These are phyloP conservation scores for Yueomyces sp. DNA, from an alignment of 1,139 yeast species.

Conservation along the genomic window DNA sequence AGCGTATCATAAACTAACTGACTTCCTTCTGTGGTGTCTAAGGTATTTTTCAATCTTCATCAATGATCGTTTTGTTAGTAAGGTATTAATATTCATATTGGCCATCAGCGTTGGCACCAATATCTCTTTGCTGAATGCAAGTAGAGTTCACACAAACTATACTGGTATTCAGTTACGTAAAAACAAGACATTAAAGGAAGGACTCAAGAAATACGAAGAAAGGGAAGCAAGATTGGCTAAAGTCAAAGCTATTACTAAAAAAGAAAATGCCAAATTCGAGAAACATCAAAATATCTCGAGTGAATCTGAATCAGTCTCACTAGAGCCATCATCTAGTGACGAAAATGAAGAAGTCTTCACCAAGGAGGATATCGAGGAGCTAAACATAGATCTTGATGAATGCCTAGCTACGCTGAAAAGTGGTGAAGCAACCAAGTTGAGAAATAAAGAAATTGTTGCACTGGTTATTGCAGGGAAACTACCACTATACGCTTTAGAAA, in stretches of 20 bases:
- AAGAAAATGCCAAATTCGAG: not conserved
- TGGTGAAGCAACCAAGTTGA: slow-evolving; percentile 56
- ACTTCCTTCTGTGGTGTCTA: slow-evolving; percentile 39
- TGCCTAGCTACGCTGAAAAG: slow-evolving; percentile 38
- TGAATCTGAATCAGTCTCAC: not conserved
- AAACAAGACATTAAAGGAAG: slow-evolving; percentile 3
- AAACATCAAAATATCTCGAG: not conserved
- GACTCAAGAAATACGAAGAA: not conserved
- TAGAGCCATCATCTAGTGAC: slow-evolving; percentile 29
- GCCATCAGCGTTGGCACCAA: slow-evolving; percentile 70
- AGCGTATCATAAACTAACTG: slow-evolving; percentile 53
- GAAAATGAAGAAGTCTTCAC: slow-evolving; percentile 45
- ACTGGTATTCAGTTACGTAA: slow-evolving; percentile 19
- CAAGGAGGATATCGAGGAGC: not conserved
- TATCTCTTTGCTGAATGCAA: slow-evolving; percentile 69
- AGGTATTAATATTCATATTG: slow-evolving; percentile 60
- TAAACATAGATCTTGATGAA: not conserved
- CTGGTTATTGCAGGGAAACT: slow-evolving; percentile 67
- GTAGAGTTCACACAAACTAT: slow-evolving; percentile 39
- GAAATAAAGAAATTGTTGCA: slow-evolving; percentile 59
- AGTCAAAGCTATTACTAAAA: not conserved
- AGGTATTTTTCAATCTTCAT: slow-evolving; percentile 59
- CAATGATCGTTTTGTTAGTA: slow-evolving; percentile 70
- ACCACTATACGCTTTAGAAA: slow-evolving; percentile 89
- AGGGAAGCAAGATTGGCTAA: not conserved